These are phyloP conservation scores for Allium fistulosum DNA, from an alignment of 106 monocot genomes.

Conservation along the genomic window DNA sequence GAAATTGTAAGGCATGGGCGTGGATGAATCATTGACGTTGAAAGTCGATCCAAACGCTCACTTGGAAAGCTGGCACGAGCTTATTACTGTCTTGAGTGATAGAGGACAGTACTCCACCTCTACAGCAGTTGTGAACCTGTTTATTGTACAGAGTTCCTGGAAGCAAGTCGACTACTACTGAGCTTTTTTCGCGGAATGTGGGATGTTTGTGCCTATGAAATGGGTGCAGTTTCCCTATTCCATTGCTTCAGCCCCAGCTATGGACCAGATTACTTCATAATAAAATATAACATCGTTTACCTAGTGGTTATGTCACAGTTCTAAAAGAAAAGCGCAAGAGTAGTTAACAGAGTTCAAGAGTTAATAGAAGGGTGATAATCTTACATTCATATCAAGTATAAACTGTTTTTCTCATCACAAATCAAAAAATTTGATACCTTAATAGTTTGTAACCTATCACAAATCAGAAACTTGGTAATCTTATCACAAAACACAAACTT, in stretches of 20 bases:
- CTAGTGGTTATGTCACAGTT: too few species aligned
- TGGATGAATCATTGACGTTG: background rate
- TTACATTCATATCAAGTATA: too few species aligned
- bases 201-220: slow-evolving; percentile 23
- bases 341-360: too few species aligned
- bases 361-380: too few species aligned
- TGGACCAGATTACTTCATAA: slow-evolving; percentile 64
- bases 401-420: too few species aligned
- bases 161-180: slow-evolving; percentile 56
- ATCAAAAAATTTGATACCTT: too few species aligned
- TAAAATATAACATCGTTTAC: too few species aligned
- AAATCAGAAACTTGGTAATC: too few species aligned
- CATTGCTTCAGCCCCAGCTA: slow-evolving; percentile 60
- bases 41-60: slow-evolving; percentile 25
- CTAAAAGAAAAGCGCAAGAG: too few species aligned
- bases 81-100: slow-evolving; percentile 26
- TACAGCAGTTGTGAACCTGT: slow-evolving; percentile 67
- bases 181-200: slow-evolving; percentile 58
- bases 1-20: slow-evolving; percentile 33
- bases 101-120: slow-evolving; percentile 60
- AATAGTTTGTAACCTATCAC: too few species aligned
- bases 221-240: slow-evolving; percentile 72
- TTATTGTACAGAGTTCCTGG: slow-evolving; percentile 51
- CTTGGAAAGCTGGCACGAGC: slow-evolving; percentile 38
- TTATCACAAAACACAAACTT: too few species aligned